Evolutionary conservation across 805 yeast species (phyloP).

Genomic region (Henningerozyma blattae): DNA sequence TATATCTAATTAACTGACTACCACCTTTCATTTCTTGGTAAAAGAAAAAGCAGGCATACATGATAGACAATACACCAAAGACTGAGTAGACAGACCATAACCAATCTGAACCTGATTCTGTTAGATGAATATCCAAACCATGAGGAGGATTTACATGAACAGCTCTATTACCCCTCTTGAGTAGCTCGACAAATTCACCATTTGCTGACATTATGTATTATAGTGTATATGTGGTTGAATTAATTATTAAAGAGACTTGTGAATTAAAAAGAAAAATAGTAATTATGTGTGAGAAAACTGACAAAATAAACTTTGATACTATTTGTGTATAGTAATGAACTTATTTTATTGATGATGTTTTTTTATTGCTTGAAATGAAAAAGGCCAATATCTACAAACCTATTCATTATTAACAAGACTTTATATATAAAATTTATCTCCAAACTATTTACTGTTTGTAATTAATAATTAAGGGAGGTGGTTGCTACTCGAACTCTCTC

Average conservation of each 20-base stretch:
- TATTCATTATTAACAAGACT: no score
- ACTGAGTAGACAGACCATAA: conserved; percentile 50
- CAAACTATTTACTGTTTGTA: no score
- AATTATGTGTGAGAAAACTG: not conserved
- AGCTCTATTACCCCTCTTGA: conserved; percentile 30
- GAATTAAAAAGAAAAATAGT: not conserved
- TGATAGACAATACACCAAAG: conserved; percentile 28
- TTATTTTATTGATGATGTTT: no score
- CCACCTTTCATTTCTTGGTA: conserved; percentile 20
- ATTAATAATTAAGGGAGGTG: no score
- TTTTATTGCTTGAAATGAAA: no score
- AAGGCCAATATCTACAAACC: no score
- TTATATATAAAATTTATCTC: no score
- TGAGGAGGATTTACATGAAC: conserved; percentile 33
- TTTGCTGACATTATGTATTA: no score
- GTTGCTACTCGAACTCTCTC: no score
- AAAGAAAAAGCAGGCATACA: conserved; percentile 18
- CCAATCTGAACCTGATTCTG: conserved; percentile 56
- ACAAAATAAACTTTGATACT: no score
- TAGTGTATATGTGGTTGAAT: no score
- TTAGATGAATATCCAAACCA: conserved; percentile 40
- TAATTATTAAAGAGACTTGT: not conserved
- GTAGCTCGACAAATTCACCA: conserved; percentile 10
- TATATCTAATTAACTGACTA: conserved; percentile 10
- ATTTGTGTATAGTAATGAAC: no score